Evolutionary conservation across 2,329 filamentous ascomycete genomes (phyloP), one percentile per base, ranked within the genome.

Genomic region (Arthroderma uncinatum): DNA sequence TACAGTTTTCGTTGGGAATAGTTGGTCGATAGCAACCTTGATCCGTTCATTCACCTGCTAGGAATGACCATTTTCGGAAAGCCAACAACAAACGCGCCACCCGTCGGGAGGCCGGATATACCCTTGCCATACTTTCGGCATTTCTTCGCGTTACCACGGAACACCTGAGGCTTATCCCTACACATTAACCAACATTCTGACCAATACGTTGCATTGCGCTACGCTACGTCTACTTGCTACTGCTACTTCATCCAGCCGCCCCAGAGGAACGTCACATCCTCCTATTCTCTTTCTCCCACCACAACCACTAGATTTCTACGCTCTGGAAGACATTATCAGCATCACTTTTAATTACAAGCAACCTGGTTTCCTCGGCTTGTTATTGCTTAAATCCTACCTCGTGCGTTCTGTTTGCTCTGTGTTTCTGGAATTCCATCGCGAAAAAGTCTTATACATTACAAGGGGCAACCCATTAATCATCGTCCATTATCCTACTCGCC

Each of bases 381-480:
- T 30, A 7, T 28, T 48, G 21, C 25, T 4, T 40, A 10, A 52
- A 42, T 42, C 21, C 34, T 42, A 25, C 42, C 28, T 53, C 21
- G 14, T n/a, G 23, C 21, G 8, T 54, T 36, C 30, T 54, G 44
- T 48, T 52, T 30, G 19, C 21, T 30, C 28, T 12, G n/a, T 44
- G 25, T 56, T 59, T 36, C 28, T 19, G 34, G 33, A 50, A 53
- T 16, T 58, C 34, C 30, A 19, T 48, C 44, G 44, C 56, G 33
- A 19, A 42, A 55, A 58, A 56, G 30, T 52, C 57, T 42, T 44
- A 56, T 69, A 70, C 64, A 70, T 57, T 68, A 69, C 60, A 36
- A 59, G 66, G 68, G 68, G 67, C 68, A 62, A 69, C 67, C 68
- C 66, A 61, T 59, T 70, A 70, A 48, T 48, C 23, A 48, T 48